phyloP scores from a whole-genome alignment of 208 protist species.

The Tritrichomonas musculus region DNA sequence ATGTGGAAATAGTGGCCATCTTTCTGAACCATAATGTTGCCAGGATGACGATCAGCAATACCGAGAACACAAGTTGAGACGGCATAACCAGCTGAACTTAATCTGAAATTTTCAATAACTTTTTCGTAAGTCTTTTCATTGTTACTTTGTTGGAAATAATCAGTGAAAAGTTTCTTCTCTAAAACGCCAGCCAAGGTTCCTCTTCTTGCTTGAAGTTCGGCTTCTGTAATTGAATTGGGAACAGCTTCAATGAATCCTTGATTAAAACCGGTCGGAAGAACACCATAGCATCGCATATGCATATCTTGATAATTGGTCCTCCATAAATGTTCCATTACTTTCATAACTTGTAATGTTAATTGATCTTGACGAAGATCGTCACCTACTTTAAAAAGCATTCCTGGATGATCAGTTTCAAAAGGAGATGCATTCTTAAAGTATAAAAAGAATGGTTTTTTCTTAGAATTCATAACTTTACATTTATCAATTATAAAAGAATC shows the following conservation, averaged over 20 bases:
- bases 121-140: background rate
- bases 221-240: background rate
- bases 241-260: conserved; percentile 30
- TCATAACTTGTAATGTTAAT: conserved; percentile 55
- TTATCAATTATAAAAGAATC: conserved; percentile 61
- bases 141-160: background rate
- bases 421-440: conserved; percentile 70
- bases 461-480: conserved; percentile 77
- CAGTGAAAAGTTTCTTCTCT: background rate
- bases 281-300: conserved; percentile 34
- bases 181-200: background rate
- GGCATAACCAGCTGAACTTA: conserved; percentile 57
- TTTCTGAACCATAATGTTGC: conserved; percentile 54
- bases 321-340: conserved; percentile 54
- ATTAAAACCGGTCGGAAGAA: conserved; percentile 19
- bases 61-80: conserved; percentile 65
- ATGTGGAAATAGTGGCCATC: conserved; percentile 69
- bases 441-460: conserved; percentile 76
- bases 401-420: conserved; percentile 55
- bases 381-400: conserved; percentile 55
- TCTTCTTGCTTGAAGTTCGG: background rate
- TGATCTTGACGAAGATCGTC: conserved; percentile 62
- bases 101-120: conserved; percentile 43
- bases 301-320: conserved; percentile 48
- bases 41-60: conserved; percentile 61